These are phyloP conservation scores for Psilocybe sp. DNA, from an alignment of 768 basidiomycete species.

Conservation along the genomic window DNA sequence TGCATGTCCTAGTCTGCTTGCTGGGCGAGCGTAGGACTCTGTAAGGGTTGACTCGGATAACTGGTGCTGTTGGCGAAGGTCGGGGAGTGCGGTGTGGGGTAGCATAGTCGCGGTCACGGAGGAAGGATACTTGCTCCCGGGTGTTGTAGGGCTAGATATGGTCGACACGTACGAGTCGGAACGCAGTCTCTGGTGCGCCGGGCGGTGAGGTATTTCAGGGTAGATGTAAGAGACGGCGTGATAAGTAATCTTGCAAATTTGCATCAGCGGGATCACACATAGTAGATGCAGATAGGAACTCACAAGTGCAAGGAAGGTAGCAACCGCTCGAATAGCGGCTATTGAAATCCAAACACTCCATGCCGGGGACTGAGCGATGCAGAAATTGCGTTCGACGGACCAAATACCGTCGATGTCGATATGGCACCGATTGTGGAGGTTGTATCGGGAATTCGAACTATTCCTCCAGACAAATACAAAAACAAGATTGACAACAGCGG, in stretches of 20 bases:
- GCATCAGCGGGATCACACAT: neutral
- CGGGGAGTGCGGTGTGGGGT: conserved; percentile 8
- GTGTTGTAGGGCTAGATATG: conserved; percentile 2
- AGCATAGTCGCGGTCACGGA: conserved; percentile 4
- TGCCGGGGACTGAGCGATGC: conserved; percentile 29
- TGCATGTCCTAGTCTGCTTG: conserved; percentile 13
- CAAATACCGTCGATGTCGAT: conserved; percentile 53
- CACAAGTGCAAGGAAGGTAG: conserved; percentile 55
- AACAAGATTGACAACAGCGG: conserved; percentile 53
- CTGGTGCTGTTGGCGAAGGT: conserved; percentile 11
- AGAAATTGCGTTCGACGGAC: conserved; percentile 27
- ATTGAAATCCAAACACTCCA: conserved; percentile 58
- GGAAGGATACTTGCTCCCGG: conserved; percentile 1
- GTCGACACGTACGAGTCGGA: conserved; percentile 14
- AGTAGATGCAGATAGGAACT: conserved; percentile 23
- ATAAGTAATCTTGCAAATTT: conserved; percentile 12
- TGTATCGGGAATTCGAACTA: conserved; percentile 31
- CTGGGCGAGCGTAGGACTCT: conserved; percentile 13
- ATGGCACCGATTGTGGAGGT: conserved; percentile 44
- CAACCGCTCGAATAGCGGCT: conserved; percentile 46
- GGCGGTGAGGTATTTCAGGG: conserved; percentile 9
- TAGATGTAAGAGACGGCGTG: conserved; percentile 14
- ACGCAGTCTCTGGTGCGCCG: conserved; percentile 16
- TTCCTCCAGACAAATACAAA: conserved; percentile 54
- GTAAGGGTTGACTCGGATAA: conserved; percentile 18